Evolutionary conservation across 768 basidiomycete genomes (phyloP), one percentile per base, ranked within the genome.

Genomic region (Russula sp.): DNA sequence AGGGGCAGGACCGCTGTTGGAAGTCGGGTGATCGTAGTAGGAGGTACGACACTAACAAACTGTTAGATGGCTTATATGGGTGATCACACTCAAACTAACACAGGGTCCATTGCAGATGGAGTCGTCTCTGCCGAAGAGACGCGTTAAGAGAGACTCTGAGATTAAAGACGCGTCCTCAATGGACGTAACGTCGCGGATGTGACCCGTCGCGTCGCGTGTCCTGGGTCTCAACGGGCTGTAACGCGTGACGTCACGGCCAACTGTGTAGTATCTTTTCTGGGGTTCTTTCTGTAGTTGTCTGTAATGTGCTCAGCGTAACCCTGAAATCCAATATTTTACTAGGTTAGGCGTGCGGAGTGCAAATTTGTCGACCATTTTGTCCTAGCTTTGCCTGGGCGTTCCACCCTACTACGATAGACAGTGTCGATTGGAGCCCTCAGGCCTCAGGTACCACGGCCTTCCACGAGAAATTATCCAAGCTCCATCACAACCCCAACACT

Each of bases 1-100:
- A 46, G 22, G 28, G 68, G 62, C 7, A 67, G 55, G 30, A 69
- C 34, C 22, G 32, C 28, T 6, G 62, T 63, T 24, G 62, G 56
- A 56, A 58, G 51, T 18, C 68, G 68, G 16, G 42, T 52, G 54
- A 67, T 56, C 18, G 65, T 9, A 1, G 56, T 44, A 3, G 59
- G 36, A 20, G 61, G 49, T 16, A 62, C 22, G 40, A n/a, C 46
- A 26, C 67, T 68, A 58, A 14, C 36, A 46, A 65, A 50, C 18
- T 30, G 24, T 59, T 48, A 59, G 52, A 66, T 16, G 24, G 22
- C 20, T 28, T 28, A n/a, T 26, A 51, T 18, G 40, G 8, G 7
- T 14, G 59, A 44, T 5, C 8, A 46, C 4, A 36, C 13, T 56
- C 36, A 28, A 18, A 61, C 64, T 42, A 38, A 65, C 64, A 65